phyloP scores from a whole-genome alignment of 768 basidiomycete genomes.

The Suillus placidus region DNA sequence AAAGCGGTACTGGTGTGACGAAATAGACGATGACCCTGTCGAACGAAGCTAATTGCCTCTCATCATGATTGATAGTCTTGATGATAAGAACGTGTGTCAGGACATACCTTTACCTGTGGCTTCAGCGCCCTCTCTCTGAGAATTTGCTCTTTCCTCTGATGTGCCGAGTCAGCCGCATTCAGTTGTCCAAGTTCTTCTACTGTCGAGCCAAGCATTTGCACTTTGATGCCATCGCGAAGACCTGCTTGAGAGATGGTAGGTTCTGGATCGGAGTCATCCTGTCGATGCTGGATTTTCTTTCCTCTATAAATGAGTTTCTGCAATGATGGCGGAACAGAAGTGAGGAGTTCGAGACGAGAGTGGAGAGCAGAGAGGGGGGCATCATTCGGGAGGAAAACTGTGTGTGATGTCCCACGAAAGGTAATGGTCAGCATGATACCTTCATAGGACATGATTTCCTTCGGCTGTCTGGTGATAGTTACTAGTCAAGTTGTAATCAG shows the following conservation, averaged over 20 bases:
- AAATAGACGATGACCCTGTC: conserved; percentile 41
- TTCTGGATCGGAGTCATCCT: conserved; percentile 23
- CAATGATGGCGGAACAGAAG: conserved; percentile 60
- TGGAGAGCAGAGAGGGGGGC: conserved; percentile 56
- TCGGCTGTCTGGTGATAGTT: not conserved
- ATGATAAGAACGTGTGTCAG: not conserved
- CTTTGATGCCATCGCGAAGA: conserved; percentile 63
- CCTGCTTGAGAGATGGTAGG: conserved; percentile 48
- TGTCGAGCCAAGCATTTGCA: conserved; percentile 75
- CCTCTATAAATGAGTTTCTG: conserved; percentile 80
- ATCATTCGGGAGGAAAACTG: conserved; percentile 51
- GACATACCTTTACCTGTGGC: conserved; percentile 57
- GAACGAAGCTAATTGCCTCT: conserved; percentile 53
- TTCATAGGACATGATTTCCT: conserved; percentile 4
- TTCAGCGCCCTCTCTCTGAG: conserved; percentile 60
- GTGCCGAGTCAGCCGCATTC: conserved; percentile 58
- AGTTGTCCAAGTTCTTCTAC: conserved; percentile 56
- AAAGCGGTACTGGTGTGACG: conserved; percentile 57
- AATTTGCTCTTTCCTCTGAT: conserved; percentile 58
- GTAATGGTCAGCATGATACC: conserved; percentile 34
- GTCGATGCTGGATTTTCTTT: conserved; percentile 43
- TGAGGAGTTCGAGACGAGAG: conserved; percentile 58
- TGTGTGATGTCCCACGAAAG: conserved; percentile 52
- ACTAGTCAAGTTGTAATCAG: not conserved
- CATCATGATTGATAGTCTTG: not conserved